phyloP scores from a whole-genome alignment of 768 basidiomycete species.

The Galerina sulciceps region DNA sequence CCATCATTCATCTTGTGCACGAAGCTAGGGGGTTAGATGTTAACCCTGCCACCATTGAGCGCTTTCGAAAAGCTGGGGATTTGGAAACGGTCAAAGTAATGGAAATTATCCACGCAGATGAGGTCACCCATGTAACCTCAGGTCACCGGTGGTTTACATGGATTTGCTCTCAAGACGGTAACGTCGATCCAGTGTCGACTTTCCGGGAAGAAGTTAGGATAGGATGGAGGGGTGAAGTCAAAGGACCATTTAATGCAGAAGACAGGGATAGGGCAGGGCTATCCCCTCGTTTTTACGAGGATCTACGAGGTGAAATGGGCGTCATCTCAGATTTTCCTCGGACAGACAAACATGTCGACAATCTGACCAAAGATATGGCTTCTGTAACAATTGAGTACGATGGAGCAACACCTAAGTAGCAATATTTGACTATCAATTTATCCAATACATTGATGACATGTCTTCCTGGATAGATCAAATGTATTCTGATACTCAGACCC shows the following conservation, averaged over 20 bases:
- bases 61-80: conserved; percentile 70
- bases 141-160: conserved; percentile 87
- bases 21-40: conserved; percentile 86
- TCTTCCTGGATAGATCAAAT: too few species aligned
- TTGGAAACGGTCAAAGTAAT: conserved; percentile 66
- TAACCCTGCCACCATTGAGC: conserved; percentile 79
- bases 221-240: conserved; percentile 75
- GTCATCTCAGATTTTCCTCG: background rate
- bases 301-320: conserved; percentile 65
- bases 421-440: too few species aligned
- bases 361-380: background rate
- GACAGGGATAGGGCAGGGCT: conserved; percentile 78
- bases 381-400: conserved; percentile 6
- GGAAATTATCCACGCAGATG: conserved; percentile 80
- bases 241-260: conserved; percentile 82
- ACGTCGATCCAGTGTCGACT: conserved; percentile 59
- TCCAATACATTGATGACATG: too few species aligned
- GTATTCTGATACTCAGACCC: too few species aligned
- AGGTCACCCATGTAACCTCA: conserved; percentile 81
- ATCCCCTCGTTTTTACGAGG: conserved; percentile 72
- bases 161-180: conserved; percentile 57
- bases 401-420: too few species aligned
- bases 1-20: conserved; percentile 86
- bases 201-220: conserved; percentile 73
- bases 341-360: background rate